These are phyloP conservation scores for Lablab purpureus DNA, from an alignment of 306 rosid species.

Conservation along the genomic window DNA sequence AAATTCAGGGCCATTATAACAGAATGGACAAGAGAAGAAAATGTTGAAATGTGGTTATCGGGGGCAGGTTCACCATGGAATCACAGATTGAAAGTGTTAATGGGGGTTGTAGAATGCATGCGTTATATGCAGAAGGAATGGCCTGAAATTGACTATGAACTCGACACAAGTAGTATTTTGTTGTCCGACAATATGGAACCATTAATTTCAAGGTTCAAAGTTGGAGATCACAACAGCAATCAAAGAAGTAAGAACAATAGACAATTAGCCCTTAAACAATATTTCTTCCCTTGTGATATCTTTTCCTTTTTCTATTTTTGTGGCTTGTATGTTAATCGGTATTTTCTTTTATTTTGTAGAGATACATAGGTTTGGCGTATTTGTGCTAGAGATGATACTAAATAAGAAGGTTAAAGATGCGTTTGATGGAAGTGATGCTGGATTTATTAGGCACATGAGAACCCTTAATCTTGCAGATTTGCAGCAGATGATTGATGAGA, in stretches of 20 bases:
- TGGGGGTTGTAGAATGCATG: constrained; percentile 66
- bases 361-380: constrained; percentile 62
- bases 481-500: constrained; percentile 56
- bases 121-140: constrained; percentile 65
- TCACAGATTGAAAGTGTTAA: constrained; percentile 64
- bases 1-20: constrained; percentile 62
- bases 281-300: background rate
- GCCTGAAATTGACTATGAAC: constrained; percentile 75
- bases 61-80: constrained; percentile 61
- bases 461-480: constrained; percentile 55
- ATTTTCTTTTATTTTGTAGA: constrained; percentile 46
- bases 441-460: constrained; percentile 53
- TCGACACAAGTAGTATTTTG: constrained; percentile 61
- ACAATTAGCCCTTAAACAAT: background rate
- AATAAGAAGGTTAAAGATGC: constrained; percentile 50
- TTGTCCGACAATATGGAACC: constrained; percentile 58
- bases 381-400: constrained; percentile 60
- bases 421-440: constrained; percentile 50
- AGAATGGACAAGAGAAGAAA: constrained; percentile 60
- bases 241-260: constrained; percentile 54
- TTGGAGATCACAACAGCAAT: constrained; percentile 51
- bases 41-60: constrained; percentile 60
- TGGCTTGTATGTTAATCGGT: constrained; percentile 17
- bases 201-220: constrained; percentile 71
- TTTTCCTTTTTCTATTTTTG: background rate